Percentiles rank a stretch among this genome's conserved stretches.
phyloP scores from a whole-genome alignment of 148 eudicot species.

The Rheum nobile region DNA sequence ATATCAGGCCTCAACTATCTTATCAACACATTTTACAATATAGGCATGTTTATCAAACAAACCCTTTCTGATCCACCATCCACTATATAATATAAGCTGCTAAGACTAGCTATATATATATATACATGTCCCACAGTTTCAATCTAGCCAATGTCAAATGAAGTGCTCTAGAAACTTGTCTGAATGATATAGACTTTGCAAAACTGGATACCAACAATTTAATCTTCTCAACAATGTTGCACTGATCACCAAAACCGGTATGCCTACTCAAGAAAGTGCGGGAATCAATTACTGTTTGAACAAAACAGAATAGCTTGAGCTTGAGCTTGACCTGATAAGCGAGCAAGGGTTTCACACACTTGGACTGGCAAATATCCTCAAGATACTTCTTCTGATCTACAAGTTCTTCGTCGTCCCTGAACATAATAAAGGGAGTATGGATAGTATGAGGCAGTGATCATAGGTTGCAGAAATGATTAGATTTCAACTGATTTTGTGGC shows the following conservation, averaged over 20 bases:
- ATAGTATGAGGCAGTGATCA: neutral
- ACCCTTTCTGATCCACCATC: neutral
- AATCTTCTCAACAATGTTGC: neutral
- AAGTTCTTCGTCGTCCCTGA: slow-evolving; percentile 23
- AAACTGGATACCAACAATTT: neutral
- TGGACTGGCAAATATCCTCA: slow-evolving; percentile 21
- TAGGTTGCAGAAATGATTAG: neutral
- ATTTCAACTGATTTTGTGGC: neutral
- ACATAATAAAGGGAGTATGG: neutral
- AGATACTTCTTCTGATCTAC: slow-evolving; percentile 20
- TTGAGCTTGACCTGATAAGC: slow-evolving; percentile 12
- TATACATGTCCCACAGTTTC: neutral
- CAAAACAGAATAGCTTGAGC: neutral
- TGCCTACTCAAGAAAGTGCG: neutral
- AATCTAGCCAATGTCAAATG: neutral
- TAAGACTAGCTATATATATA: neutral
- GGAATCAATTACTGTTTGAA: neutral
- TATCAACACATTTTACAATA: no score
- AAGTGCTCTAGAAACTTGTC: neutral
- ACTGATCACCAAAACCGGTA: neutral
- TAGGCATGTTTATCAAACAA: no score
- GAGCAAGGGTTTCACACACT: slow-evolving; percentile 17
- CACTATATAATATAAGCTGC: neutral
- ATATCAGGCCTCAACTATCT: no score
- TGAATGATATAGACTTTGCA: neutral